A percentile compares a stretch with the other conserved stretches of the same genome.
phyloP scores from a whole-genome alignment of 2,329 filamentous ascomycete genomes.

The Ceratocystiopsis minuta region DNA sequence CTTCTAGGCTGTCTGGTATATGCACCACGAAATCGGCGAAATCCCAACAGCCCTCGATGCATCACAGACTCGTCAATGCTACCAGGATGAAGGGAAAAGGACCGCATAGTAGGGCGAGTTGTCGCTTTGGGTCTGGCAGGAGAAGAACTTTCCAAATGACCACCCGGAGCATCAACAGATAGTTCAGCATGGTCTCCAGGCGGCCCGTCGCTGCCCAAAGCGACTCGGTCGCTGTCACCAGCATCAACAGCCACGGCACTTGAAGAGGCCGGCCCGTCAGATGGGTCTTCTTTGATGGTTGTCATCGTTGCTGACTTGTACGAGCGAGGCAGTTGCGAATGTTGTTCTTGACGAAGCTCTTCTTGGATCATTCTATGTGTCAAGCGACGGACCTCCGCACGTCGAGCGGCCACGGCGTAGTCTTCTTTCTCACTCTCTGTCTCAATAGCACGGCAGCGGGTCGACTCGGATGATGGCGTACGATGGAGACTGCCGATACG shows the following conservation, averaged over 20 bases:
- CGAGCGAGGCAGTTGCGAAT: not conserved
- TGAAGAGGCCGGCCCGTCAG: not conserved
- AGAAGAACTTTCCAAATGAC: not conserved
- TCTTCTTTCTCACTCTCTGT: conserved; percentile 30
- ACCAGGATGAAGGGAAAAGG: no score
- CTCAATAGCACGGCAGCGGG: conserved; percentile 22
- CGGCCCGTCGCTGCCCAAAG: not conserved
- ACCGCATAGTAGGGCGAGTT: no score
- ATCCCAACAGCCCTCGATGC: no score
- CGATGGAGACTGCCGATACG: conserved; percentile 26
- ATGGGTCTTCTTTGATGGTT: conserved; percentile 8
- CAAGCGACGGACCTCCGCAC: conserved; percentile 36
- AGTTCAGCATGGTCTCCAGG: not conserved
- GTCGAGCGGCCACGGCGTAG: conserved; percentile 26
- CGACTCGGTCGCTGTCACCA: no score
- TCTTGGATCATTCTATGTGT: conserved; percentile 39
- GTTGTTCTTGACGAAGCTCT: conserved; percentile 31
- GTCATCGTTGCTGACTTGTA: conserved; percentile 8
- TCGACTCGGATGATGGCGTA: conserved; percentile 27
- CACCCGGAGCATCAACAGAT: not conserved
- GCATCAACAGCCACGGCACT: no score
- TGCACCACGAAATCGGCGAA: no score
- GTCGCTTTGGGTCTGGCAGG: no score
- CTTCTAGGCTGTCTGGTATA: no score
- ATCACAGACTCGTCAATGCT: no score